A percentile compares a stretch with the other conserved stretches of the same genome.
phyloP scores from a whole-genome alignment of 2,329 filamentous ascomycete genomes.

The Colletotrichum spinosum region DNA sequence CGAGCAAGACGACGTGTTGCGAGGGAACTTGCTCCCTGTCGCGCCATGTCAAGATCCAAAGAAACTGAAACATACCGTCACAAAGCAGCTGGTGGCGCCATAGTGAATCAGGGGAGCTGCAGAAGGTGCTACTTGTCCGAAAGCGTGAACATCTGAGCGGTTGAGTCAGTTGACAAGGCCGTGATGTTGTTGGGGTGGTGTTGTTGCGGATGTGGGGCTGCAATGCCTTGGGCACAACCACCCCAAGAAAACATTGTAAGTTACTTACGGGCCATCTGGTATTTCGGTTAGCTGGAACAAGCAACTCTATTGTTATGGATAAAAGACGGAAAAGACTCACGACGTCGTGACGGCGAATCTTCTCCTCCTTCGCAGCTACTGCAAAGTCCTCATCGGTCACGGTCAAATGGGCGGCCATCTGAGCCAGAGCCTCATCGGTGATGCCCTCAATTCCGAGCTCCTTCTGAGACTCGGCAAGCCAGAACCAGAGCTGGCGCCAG shows the following conservation, averaged over 20 bases:
- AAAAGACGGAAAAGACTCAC: background rate
- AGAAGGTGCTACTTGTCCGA: conserved; percentile 77
- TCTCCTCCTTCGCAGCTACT: conserved; percentile 81
- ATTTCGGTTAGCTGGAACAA: background rate
- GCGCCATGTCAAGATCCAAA: no score
- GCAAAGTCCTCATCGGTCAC: conserved; percentile 84
- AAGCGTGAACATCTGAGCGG: conserved; percentile 70
- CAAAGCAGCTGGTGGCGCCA: conserved; percentile 30
- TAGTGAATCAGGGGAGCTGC: conserved; percentile 88
- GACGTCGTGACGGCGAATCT: conserved; percentile 67
- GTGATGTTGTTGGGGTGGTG: no score
- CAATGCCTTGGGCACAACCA: no score
- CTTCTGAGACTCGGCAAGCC: conserved; percentile 84
- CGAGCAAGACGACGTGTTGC: no score
- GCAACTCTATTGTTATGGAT: no score
- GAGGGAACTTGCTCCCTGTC: no score
- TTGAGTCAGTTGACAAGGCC: background rate
- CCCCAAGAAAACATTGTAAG: no score
- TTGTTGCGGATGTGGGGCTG: no score
- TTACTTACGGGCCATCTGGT: conserved; percentile 45
- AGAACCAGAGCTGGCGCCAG: conserved; percentile 89
- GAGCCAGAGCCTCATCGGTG: conserved; percentile 77
- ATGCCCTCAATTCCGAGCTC: conserved; percentile 82
- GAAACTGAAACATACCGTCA: background rate
- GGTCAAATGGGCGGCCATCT: conserved; percentile 80